phyloP scores from a whole-genome alignment of 208 protist genomes.

The Spongospora subterranea region DNA sequence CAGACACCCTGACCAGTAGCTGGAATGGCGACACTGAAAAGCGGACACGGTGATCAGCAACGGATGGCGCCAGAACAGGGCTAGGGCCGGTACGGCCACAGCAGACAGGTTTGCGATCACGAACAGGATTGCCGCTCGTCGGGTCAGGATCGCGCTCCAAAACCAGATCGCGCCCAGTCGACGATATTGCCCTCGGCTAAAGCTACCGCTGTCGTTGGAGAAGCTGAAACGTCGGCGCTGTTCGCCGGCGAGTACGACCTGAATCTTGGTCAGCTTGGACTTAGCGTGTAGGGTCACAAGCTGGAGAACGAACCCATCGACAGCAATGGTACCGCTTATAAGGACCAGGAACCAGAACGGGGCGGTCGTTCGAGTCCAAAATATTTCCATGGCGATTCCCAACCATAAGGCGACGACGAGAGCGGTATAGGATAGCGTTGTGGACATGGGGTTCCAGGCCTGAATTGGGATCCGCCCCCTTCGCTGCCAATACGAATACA shows the following conservation, averaged over 20 bases:
- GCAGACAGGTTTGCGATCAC: too few relatives aligned
- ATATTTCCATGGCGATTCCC: neutral
- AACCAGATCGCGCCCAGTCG: neutral
- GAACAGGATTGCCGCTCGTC: too few relatives aligned
- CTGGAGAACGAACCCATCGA: neutral
- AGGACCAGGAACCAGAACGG: neutral
- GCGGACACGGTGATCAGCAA: neutral
- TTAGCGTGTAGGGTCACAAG: neutral
- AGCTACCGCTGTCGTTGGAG: neutral
- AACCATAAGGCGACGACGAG: neutral
- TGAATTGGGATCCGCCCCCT: neutral
- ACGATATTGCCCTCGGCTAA: neutral
- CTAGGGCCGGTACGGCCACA: neutral
- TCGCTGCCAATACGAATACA: neutral
- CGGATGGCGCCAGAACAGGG: neutral
- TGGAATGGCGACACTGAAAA: neutral
- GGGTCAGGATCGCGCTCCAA: neutral
- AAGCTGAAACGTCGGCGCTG: neutral
- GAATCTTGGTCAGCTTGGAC: neutral
- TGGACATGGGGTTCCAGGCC: neutral
- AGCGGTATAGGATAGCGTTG: neutral
- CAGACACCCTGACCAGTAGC: neutral
- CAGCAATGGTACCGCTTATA: neutral
- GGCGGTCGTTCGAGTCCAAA: too few relatives aligned
- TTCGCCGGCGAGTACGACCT: neutral